phyloP scores from a whole-genome alignment of 441 rosid species.

The Populus hybrid region DNA sequence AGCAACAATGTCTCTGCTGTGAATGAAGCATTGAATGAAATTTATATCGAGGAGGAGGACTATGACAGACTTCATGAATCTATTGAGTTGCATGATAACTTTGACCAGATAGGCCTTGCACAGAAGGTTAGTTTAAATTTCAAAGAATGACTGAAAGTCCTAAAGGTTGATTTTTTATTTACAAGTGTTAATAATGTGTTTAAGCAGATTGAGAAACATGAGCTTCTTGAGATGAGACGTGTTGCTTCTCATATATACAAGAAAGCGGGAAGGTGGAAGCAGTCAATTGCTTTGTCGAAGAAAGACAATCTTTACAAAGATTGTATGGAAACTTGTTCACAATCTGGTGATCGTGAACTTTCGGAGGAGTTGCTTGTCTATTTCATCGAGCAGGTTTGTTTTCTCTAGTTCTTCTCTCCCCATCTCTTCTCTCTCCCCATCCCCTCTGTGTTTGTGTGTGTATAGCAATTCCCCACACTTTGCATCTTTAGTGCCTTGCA shows the following conservation, averaged over 20 bases:
- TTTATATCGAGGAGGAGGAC: constrained; percentile 78
- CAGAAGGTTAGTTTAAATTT: constrained; percentile 44
- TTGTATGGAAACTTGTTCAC: constrained; percentile 96
- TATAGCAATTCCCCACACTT: not conserved
- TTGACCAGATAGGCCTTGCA: constrained; percentile 72
- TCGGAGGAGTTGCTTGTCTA: constrained; percentile 88
- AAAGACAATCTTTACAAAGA: constrained; percentile 82
- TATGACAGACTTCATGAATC: constrained; percentile 84
- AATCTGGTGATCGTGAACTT: constrained; percentile 89
- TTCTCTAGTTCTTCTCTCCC: not conserved
- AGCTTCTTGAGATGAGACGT: constrained; percentile 90
- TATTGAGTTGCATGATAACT: constrained; percentile 67
- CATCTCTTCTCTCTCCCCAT: too few species aligned
- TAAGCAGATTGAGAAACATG: constrained; percentile 79
- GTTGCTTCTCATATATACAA: constrained; percentile 92
- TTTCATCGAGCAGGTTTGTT: constrained; percentile 44
- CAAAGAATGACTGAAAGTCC: not conserved
- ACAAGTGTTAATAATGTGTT: not conserved
- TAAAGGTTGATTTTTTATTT: not conserved
- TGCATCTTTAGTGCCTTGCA: not conserved
- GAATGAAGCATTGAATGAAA: constrained; percentile 79
- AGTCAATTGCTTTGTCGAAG: constrained; percentile 84
- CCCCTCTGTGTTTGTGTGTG: not conserved
- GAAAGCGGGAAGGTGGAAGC: constrained; percentile 95
- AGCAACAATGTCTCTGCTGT: constrained; percentile 88